phyloP scores from a whole-genome alignment of 1,139 yeast species.

The Hyphopichia wangnamkhiaoensis region DNA sequence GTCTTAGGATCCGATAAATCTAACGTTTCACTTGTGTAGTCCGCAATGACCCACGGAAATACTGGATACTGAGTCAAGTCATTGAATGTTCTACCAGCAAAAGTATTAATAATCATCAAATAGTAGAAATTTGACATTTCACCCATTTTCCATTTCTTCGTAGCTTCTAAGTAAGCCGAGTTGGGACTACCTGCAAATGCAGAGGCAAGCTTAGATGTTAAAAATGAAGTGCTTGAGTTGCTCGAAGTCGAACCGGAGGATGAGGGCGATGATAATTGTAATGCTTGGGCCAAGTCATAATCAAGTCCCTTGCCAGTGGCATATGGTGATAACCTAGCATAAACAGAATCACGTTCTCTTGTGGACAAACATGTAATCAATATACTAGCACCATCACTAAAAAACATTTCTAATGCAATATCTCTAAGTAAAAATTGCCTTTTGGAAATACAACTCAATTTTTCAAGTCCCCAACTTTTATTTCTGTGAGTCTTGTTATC shows the following conservation, averaged over 20 bases:
- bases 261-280: conserved; percentile 37
- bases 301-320: conserved; percentile 53
- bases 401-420: conserved; percentile 76
- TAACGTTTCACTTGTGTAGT: conserved; percentile 64
- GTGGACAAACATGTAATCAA: conserved; percentile 57
- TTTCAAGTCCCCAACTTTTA: conserved; percentile 56
- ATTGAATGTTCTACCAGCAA: conserved; percentile 86
- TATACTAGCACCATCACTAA: conserved; percentile 69
- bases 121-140: conserved; percentile 80
- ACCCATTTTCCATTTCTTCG: conserved; percentile 73
- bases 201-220: conserved; percentile 36
- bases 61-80: conserved; percentile 88
- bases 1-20: conserved; percentile 61
- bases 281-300: conserved; percentile 51
- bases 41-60: conserved; percentile 88
- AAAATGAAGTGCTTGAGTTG: conserved; percentile 16
- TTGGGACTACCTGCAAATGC: conserved; percentile 31
- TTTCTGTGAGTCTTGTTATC: conserved; percentile 42
- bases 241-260: conserved; percentile 22
- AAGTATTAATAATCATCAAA: conserved; percentile 71
- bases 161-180: conserved; percentile 47
- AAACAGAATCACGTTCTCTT: conserved; percentile 56
- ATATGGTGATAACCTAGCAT: conserved; percentile 45
- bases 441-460: conserved; percentile 63
- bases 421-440: conserved; percentile 75